Conservation (phyloP, 257 asterid species). For the Orobanche coerulescens region DNA sequence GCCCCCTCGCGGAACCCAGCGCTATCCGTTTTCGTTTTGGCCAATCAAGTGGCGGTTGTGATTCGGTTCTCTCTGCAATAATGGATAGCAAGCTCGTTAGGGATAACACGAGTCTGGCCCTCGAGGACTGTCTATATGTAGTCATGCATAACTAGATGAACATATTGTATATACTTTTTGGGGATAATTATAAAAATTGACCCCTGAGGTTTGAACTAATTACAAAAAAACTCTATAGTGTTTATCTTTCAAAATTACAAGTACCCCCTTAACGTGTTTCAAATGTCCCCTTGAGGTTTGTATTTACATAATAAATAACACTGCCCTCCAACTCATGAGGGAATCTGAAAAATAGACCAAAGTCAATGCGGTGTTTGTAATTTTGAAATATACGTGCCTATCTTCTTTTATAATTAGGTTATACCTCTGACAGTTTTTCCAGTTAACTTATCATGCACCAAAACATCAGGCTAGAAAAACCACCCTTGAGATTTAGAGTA, state of each 20-base stretch:
- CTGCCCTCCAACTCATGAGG: too few species aligned
- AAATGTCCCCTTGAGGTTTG: too few species aligned
- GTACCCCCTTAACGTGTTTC: neutral
- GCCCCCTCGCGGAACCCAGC: constrained; percentile 85
- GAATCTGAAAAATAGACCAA: too few species aligned
- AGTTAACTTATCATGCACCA: neutral
- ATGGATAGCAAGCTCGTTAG: constrained; percentile 1
- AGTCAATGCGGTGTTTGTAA: too few species aligned
- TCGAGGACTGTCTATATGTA: neutral
- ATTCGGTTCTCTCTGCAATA: constrained; percentile 57
- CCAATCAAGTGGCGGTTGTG: constrained; percentile 78
- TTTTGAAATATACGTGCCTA: too few species aligned
- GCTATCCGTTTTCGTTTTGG: constrained; percentile 61
- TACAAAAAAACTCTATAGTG: neutral
- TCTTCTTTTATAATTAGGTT: neutral
- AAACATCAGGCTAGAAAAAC: too few species aligned
- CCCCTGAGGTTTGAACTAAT: neutral
- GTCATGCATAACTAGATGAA: neutral
- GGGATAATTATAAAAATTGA: neutral
- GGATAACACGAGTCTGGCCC: neutral
- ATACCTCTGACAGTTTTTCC: neutral
- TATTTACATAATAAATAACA: too few species aligned
- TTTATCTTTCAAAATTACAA: neutral
- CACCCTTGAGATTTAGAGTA: too few species aligned
- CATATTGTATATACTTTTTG: too few species aligned